Evolutionary conservation across 202 grass and related monocot genomes (phyloP).

Genomic region (Hordeum pubiflorum): DNA sequence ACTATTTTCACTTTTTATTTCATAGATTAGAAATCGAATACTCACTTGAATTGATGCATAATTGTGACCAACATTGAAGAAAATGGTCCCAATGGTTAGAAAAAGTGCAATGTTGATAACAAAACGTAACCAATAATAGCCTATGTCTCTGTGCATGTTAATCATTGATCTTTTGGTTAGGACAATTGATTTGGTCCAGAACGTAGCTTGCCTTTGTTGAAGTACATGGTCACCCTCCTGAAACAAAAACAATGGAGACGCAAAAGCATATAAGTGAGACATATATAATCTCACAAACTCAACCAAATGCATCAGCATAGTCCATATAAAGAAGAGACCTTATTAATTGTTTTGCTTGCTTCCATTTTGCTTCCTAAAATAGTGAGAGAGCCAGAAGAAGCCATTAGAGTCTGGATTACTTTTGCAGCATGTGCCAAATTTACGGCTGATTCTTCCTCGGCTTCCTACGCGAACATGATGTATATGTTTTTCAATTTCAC

Average conservation of each 20-base stretch:
- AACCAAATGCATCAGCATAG: background rate
- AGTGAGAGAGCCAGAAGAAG: background rate
- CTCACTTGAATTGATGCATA: conserved; percentile 57
- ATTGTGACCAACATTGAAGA: conserved; percentile 25
- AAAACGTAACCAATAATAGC: conserved; percentile 63
- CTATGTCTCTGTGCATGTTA: conserved; percentile 59
- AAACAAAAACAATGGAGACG: background rate
- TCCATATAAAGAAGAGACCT: background rate
- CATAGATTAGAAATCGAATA: background rate
- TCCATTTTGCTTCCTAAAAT: background rate
- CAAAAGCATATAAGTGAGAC: background rate
- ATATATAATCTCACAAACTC: background rate
- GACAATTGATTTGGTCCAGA: conserved; percentile 31
- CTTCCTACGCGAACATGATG: conserved; percentile 21
- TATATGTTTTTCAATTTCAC: background rate
- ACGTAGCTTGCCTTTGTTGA: conserved; percentile 26
- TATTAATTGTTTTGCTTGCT: background rate
- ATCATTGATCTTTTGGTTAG: conserved; percentile 49
- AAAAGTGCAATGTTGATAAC: conserved; percentile 37
- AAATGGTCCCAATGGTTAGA: conserved; percentile 44
- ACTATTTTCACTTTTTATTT: background rate
- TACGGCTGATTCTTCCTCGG: conserved; percentile 13
- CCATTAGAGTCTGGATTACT: conserved; percentile 37
- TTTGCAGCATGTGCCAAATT: background rate
- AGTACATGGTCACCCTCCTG: conserved; percentile 2